Evolutionary conservation across 352 stramenopile species (phyloP).

Genomic region (Phytopythium mirpurense): DNA sequence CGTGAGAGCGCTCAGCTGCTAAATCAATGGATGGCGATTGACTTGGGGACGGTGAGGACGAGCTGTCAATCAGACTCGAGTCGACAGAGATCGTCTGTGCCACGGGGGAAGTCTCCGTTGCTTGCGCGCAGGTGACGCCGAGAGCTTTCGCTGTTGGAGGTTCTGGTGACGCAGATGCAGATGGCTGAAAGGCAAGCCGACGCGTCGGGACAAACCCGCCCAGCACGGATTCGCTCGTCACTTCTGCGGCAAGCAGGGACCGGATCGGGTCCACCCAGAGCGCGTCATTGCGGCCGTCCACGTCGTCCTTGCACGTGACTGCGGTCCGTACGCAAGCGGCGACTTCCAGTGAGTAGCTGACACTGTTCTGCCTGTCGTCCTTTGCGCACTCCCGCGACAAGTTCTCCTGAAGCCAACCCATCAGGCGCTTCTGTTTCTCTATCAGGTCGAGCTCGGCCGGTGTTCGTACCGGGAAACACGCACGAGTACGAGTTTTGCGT

Average conservation of each 20-base stretch:
- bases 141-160: too few species aligned
- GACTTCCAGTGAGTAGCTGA: constrained; percentile 33
- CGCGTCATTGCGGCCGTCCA: constrained; percentile 9
- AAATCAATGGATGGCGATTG: background rate
- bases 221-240: constrained; percentile 54
- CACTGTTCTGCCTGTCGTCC: background rate
- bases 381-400: constrained; percentile 13
- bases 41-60: background rate
- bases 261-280: constrained; percentile 43
- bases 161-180: too few species aligned
- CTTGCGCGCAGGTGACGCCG: too few species aligned
- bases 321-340: constrained; percentile 22
- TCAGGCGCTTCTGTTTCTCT: constrained; percentile 3
- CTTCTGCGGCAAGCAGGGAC: constrained; percentile 44
- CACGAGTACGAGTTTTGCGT: background rate
- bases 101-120: too few species aligned
- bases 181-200: constrained; percentile 20
- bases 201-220: constrained; percentile 31
- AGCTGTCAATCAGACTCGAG: background rate
- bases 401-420: constrained; percentile 12
- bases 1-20: background rate
- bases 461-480: background rate
- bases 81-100: background rate
- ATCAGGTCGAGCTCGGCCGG: background rate
- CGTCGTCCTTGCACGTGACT: constrained; percentile 11